Conservation (phyloP, 176 grass and related monocot genomes). For the Oryza nivara region DNA sequence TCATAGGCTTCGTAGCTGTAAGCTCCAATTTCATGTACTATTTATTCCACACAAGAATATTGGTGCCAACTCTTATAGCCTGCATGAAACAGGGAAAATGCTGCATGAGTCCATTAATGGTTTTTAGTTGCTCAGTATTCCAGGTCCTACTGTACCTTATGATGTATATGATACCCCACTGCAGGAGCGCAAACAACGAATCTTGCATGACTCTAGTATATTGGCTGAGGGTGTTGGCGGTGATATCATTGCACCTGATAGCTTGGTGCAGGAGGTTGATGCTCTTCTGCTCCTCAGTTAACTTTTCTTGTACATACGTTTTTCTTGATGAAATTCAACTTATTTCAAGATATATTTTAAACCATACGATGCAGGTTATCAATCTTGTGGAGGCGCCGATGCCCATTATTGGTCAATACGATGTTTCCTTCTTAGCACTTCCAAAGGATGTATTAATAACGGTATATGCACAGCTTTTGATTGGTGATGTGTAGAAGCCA, state of each 20-base stretch:
- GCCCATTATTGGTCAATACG: slow-evolving; percentile 84
- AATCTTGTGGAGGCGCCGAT: slow-evolving; percentile 88
- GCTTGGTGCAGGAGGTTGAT: slow-evolving; percentile 83
- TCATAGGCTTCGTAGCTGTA: neutral
- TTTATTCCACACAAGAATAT: slow-evolving; percentile 18
- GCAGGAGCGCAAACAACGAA: slow-evolving; percentile 75
- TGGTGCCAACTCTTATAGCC: neutral
- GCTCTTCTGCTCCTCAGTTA: slow-evolving; percentile 30
- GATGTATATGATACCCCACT: slow-evolving; percentile 35
- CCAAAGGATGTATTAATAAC: slow-evolving; percentile 91
- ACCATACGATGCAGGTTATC: slow-evolving; percentile 58
- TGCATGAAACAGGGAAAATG: slow-evolving; percentile 2
- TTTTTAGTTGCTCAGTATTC: slow-evolving; percentile 24
- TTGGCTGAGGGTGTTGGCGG: slow-evolving; percentile 68
- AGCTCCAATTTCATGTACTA: neutral
- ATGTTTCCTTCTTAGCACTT: slow-evolving; percentile 91
- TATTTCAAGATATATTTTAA: slow-evolving; percentile 30
- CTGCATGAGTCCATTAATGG: neutral
- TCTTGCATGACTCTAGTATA: slow-evolving; percentile 61
- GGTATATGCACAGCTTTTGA: slow-evolving; percentile 65
- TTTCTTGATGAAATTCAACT: neutral
- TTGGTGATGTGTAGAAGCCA: neutral
- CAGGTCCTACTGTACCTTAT: neutral
- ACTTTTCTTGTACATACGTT: slow-evolving; percentile 14
- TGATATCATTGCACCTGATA: slow-evolving; percentile 59